Evolutionary conservation across 371 early-diverging fungal species (phyloP), one percentile per base, ranked within the genome.

Genomic region (Rhizomucor pusillus): DNA sequence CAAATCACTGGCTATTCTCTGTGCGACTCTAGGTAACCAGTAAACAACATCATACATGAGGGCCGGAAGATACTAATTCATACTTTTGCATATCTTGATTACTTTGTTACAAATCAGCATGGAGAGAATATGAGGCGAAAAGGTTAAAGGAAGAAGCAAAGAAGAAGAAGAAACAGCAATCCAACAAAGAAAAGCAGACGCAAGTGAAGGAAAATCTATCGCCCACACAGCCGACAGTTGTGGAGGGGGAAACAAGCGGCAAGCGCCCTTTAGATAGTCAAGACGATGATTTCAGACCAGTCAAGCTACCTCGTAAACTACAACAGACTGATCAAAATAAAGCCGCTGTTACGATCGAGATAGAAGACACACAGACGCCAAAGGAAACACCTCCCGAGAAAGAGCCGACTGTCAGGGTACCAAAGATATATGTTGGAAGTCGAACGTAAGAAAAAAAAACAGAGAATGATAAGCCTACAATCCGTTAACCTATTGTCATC

Each of bases 1-100:
- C 13, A 83, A 83, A 54, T 81, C 81, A 5, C 45, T 83, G 7
- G 81, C 84, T 0, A 54, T 83, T 9, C 62, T 83, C 16, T 83
- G 84, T 50, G 75, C 75, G 9, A 68, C 73, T 0, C 52, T 82
- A 24, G 82, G 79, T 57, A 76, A 59, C 58, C 33, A 52, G 25
- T 54, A 46, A 39, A 37, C 54, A 18, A 39, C 55, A 41, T 53
- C 11, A 34, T 12, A 0, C 24, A 18, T n/a, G 5, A 10, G 4
- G n/a, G 18, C 22, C 14, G 9, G 13, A 23, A 46, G 4, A 47
- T 14, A 18, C 7, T 23, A 44, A 9, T 34, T 24, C 9, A n/a
- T 19, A n/a, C 1, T 16, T 29, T 18, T 1, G n/a, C 25, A 14
- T 39, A 19, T 36, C 6, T 39, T 44, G 5, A 22, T 14, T 43